These are phyloP conservation scores for Cercophora samala DNA, from an alignment of 495 filamentous ascomycete genomes.

Conservation along the genomic window DNA sequence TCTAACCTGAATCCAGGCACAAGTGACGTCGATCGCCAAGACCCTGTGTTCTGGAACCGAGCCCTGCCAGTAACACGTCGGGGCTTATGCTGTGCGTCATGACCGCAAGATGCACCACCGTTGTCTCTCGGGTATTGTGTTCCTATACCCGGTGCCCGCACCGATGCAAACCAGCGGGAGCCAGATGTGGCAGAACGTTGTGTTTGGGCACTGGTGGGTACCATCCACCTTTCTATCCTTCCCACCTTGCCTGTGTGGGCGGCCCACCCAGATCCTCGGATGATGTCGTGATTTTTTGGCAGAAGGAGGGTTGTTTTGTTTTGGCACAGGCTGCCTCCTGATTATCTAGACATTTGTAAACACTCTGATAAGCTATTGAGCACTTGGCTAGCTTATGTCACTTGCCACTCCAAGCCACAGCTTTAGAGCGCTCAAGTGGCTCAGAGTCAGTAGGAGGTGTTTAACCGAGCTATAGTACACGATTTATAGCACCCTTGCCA, in stretches of 20 bases:
- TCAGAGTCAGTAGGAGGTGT: background rate
- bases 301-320: background rate
- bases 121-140: background rate
- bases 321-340: background rate
- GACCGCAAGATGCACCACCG: background rate
- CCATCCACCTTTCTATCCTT: background rate
- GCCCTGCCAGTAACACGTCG: background rate
- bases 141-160: background rate
- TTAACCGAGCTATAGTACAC: background rate
- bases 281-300: background rate
- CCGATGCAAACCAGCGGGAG: background rate
- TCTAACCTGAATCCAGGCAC: constrained; percentile 2
- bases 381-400: background rate
- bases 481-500: background rate
- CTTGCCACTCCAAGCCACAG: background rate
- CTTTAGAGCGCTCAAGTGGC: background rate
- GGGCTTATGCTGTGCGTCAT: constrained; percentile 7
- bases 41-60: background rate
- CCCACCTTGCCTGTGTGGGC: background rate
- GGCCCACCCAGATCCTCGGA: background rate
- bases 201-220: background rate
- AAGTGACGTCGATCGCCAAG: constrained; percentile 6
- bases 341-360: background rate
- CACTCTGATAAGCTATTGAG: background rate
- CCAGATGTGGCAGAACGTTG: background rate